Evolutionary conservation across 2,329 filamentous ascomycete genomes (phyloP), one percentile per base, ranked within the genome.

Genomic region (Helicocarpus griseus): DNA sequence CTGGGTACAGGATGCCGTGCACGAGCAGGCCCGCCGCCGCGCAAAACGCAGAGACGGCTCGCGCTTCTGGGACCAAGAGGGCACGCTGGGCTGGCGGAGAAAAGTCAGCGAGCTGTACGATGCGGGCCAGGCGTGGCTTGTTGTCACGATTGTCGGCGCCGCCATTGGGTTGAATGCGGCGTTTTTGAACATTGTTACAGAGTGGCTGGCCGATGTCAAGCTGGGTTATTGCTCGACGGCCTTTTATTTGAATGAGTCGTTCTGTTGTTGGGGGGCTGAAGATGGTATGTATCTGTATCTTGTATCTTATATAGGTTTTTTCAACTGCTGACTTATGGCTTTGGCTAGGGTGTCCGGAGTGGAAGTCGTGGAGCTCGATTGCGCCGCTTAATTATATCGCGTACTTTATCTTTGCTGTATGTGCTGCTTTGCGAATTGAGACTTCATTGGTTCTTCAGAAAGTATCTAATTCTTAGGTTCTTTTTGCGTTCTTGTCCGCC

Each of bases 191-290:
- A 97, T 98, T 58, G 81, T 94, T 40, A 97, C 91, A 8, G 93
- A 98, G 70, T 98, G 93, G 91, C 74, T 98, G 56, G 86, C 88
- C 33, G 93, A 98, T 70, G 84, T 96, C 66, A 98, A 97, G 74
- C 76, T 91, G 63, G 93, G 93, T n/a, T 85, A 96, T 70, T 98
- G 93, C 75, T 86, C 83, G 11, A 96, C 90, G 7, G 91, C 84
- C 2, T 98, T 97, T 69, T 98, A 98, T 66, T 77, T 98, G 53
- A 98, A 98, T 69, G 89, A 97, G 76, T 86, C 81, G 66, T 98
- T 98, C 68, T 98, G 93, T 71, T 98, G 93, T 67, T 98, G 90
- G 89, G 93, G 93, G 35, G 87, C 93, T 51, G 89, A 96, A 61
- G 85, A 81, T 64, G 90, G 83, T 83, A 70, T 41, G 71, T 45